A percentile compares a stretch with the other conserved stretches of the same genome.
These are phyloP conservation scores for Cladosporium colombiae DNA, from an alignment of 2,329 filamentous ascomycete species.

Conservation along the genomic window DNA sequence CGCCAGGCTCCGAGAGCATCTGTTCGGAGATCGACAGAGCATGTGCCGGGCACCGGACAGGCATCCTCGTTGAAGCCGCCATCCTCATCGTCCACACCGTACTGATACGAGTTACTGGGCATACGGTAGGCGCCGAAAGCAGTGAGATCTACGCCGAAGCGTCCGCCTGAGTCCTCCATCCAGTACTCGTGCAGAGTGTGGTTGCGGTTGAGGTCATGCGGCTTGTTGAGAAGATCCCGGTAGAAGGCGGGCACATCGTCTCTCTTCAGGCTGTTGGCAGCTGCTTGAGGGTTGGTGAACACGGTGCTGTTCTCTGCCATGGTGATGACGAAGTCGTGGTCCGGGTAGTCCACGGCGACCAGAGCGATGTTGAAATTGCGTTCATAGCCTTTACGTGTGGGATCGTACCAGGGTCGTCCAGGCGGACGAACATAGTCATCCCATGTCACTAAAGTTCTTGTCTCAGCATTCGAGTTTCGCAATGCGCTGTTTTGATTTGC, in stretches of 20 bases:
- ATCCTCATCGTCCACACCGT: constrained; percentile 49
- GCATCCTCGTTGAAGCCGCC: constrained; percentile 51
- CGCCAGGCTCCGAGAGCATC: constrained; percentile 55
- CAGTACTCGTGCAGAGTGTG: constrained; percentile 60
- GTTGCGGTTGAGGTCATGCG: constrained; percentile 51
- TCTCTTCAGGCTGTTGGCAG: constrained; percentile 45
- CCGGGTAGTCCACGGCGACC: constrained; percentile 54
- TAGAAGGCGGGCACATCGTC: constrained; percentile 54
- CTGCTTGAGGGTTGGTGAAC: constrained; percentile 53
- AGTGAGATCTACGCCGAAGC: constrained; percentile 56
- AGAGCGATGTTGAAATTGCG: constrained; percentile 60
- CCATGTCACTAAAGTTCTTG: constrained; percentile 46
- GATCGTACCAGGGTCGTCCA: constrained; percentile 52
- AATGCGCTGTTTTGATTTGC: neutral
- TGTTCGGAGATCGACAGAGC: constrained; percentile 51
- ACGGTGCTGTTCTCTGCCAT: constrained; percentile 49
- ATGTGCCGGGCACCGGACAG: constrained; percentile 47
- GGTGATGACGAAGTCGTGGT: constrained; percentile 53
- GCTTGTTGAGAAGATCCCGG: constrained; percentile 53
- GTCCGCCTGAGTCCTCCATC: constrained; percentile 58
- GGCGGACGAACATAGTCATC: constrained; percentile 51
- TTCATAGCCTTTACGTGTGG: constrained; percentile 45
- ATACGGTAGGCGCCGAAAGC: constrained; percentile 56
- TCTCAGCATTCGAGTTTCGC: neutral
- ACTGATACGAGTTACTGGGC: constrained; percentile 51